Percentiles rank a stretch among this genome's conserved stretches.
phyloP scores from a whole-genome alignment of 1,139 yeast species.

The Saccharomyces hybrid region DNA sequence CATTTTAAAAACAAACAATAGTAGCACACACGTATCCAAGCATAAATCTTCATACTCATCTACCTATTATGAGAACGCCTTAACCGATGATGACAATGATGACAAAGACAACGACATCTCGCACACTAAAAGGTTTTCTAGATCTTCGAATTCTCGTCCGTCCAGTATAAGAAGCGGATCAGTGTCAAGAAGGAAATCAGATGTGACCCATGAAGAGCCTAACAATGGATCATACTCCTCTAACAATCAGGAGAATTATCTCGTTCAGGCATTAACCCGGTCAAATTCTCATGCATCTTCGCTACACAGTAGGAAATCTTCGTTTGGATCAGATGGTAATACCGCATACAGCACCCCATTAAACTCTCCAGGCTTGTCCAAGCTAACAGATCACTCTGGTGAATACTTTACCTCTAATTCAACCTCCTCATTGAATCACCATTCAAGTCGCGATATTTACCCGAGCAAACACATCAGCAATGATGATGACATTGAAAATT shows the following conservation, averaged over 20 bases:
- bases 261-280: conserved; percentile 8
- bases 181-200: conserved; percentile 19
- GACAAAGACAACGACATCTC: conserved; percentile 10
- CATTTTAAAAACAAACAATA: conserved; percentile 37
- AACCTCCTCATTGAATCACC: neutral
- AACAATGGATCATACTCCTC: conserved; percentile 2
- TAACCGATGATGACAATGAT: conserved; percentile 27
- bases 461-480: neutral
- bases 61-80: conserved; percentile 27
- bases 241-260: neutral
- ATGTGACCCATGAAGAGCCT: conserved; percentile 7
- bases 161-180: conserved; percentile 20
- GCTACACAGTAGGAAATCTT: conserved; percentile 27
- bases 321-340: conserved; percentile 22
- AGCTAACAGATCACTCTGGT: conserved; percentile 7
- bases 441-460: neutral
- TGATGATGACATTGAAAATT: conserved; percentile 3
- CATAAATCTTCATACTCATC: conserved; percentile 14
- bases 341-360: conserved; percentile 29
- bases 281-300: conserved; percentile 25
- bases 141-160: conserved; percentile 13
- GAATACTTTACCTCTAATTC: neutral
- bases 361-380: conserved; percentile 25
- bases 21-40: conserved; percentile 24
- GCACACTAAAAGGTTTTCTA: neutral